These are phyloP conservation scores for Biscogniauxia marginata DNA, from an alignment of 2,329 filamentous ascomycete genomes.

Conservation along the genomic window DNA sequence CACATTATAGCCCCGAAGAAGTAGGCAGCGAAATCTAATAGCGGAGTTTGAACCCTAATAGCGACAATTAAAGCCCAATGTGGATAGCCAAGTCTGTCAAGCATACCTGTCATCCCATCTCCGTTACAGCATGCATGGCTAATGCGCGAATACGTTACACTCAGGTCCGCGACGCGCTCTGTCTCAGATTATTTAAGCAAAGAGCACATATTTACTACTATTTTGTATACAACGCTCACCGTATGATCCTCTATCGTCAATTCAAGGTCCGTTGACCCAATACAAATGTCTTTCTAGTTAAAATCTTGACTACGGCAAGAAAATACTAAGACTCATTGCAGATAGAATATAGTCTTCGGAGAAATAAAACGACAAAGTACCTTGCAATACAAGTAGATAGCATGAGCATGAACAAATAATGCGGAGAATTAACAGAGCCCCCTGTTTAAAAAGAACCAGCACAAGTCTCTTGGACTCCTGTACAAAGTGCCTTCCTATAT, in stretches of 20 bases:
- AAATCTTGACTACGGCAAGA: background rate
- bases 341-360: background rate
- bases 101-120: background rate
- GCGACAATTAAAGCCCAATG: background rate
- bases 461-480: background rate
- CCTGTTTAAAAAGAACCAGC: background rate
- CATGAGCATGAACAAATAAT: background rate
- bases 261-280: background rate
- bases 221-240: background rate
- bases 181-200: background rate
- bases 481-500: background rate
- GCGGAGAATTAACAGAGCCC: background rate
- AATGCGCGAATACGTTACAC: background rate
- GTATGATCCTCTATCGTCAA: background rate
- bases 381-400: background rate
- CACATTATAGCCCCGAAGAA: background rate
- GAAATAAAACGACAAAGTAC: background rate
- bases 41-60: background rate
- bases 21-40: background rate
- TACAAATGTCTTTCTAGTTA: background rate
- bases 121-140: background rate
- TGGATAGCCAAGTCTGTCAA: background rate
- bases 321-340: background rate
- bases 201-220: background rate
- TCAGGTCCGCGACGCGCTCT: background rate